Conservation (phyloP, 441 rosid genomes). For the Syzygium malaccense region DNA sequence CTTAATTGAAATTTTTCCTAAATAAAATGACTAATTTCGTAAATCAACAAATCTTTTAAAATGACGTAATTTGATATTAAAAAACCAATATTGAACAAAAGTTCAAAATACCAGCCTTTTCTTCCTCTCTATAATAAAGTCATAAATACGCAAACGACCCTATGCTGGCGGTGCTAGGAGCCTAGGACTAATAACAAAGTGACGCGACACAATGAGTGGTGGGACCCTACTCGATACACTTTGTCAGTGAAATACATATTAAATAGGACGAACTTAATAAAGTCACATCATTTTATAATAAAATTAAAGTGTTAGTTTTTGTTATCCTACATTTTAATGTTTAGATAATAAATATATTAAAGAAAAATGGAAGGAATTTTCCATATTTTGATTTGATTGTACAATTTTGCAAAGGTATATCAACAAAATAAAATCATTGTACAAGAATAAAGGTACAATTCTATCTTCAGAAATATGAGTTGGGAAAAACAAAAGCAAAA, state of each 20-base stretch:
- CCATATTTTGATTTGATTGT: background rate
- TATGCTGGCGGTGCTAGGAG: no score
- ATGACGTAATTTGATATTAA: no score
- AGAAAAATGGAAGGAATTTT: background rate
- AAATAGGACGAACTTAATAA: background rate
- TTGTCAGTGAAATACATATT: background rate
- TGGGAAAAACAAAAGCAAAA: background rate
- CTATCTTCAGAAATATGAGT: background rate
- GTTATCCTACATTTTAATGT: background rate
- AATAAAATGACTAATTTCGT: no score
- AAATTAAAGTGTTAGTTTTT: background rate
- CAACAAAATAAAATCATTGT: background rate
- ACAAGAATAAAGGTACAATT: background rate
- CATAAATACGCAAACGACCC: no score
- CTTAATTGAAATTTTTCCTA: no score
- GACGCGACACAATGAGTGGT: background rate
- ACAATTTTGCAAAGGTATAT: background rate
- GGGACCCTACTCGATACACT: background rate
- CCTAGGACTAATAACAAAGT: no score
- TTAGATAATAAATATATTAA: background rate
- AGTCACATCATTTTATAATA: background rate
- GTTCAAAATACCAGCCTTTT: no score
- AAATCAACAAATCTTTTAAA: no score
- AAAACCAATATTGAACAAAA: no score
- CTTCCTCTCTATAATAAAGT: no score